A percentile compares a stretch with the other conserved stretches of the same genome.
Conservation (phyloP, 2,329 filamentous ascomycete genomes). For the Aspergillus neoniger region DNA sequence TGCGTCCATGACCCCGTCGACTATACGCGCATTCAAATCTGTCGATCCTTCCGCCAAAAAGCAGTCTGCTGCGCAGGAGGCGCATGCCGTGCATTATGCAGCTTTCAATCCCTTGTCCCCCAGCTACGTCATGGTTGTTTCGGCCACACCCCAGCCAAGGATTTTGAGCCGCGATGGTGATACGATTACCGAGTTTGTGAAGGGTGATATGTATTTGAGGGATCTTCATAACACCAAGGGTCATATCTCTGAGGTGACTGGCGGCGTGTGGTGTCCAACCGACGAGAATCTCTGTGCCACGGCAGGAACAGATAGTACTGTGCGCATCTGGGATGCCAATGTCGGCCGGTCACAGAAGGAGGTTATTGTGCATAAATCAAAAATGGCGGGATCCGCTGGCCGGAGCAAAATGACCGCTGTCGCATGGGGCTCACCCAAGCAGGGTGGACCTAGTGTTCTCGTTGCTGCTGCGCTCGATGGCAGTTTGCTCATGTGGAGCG, state of each 20-base stretch:
- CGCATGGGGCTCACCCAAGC: slow-evolving; percentile 74
- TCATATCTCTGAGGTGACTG: slow-evolving; percentile 88
- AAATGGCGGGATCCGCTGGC: slow-evolving; percentile 81
- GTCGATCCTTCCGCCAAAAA: slow-evolving; percentile 84
- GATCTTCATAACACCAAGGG: slow-evolving; percentile 99
- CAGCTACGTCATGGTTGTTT: slow-evolving; percentile 78
- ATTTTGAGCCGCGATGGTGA: slow-evolving; percentile 89
- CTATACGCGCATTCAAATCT: slow-evolving; percentile 88
- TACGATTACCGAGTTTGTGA: slow-evolving; percentile 81
- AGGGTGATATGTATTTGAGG: slow-evolving; percentile 96
- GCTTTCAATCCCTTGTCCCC: slow-evolving; percentile 83
- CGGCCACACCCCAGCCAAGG: slow-evolving; percentile 86
- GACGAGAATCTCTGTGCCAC: slow-evolving; percentile 85
- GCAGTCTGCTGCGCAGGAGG: slow-evolving; percentile 69
- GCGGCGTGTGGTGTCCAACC: slow-evolving; percentile 86
- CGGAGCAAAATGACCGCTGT: slow-evolving; percentile 93
- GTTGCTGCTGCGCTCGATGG: slow-evolving; percentile 85
- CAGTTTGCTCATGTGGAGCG: slow-evolving; percentile 86
- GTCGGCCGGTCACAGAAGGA: slow-evolving; percentile 87
- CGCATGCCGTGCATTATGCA: slow-evolving; percentile 83
- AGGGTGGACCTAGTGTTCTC: slow-evolving; percentile 77
- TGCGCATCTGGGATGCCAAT: slow-evolving; percentile 97
- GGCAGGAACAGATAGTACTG: slow-evolving; percentile 89
- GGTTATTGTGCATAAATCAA: slow-evolving; percentile 94
- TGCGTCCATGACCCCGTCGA: slow-evolving; percentile 91